Evolutionary conservation across 495 filamentous ascomycete species (phyloP), one percentile per base, ranked within the genome.

Genomic region (Podospora bellae-mahoneyi): DNA sequence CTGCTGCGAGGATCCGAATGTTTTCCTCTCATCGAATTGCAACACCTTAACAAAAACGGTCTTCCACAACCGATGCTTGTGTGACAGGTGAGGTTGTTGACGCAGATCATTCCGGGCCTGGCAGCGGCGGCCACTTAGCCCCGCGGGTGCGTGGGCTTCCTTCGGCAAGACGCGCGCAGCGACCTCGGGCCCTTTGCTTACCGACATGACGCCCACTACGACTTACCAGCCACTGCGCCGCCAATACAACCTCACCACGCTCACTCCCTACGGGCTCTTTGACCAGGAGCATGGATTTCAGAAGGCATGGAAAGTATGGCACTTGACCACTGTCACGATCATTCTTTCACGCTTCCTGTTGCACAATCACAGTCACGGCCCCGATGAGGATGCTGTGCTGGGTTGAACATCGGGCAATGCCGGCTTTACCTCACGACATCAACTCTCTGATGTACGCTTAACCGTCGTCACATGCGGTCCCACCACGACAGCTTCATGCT

Each of bases 41-140:
- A 48, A 48, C 39, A 48, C 39, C 39, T 48, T 48, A 48, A 48
- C 39, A 48, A 16, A 48, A 48, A 48, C 39, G 39, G 39, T 48
- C 39, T 48, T 48, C 39, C 39, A 48, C 39, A 48, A 48, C 39
- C 39, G 39, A 48, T 48, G 39, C 39, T 48, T 48, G 39, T 48
- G 39, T 48, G 39, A 48, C 39, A 48, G 39, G 13, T 59, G 23
- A 23, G 23, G 56, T 27, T 61, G 59, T 28, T 28, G 59, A 59
- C 3, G 59, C 59, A 61, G 59, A 61, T 61, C 59, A 61, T 61
- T 61, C 59, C 26, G 59, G 59, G 23, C 32, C 23, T 61, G 59
- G 23, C 6, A 61, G 7, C 16, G 59, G 23, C 59, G 23, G 59
- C 26, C 59, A 48, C 39, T 10, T 48, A 48, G 39, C 30, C 30